Evolutionary conservation across 2,329 filamentous ascomycete species (phyloP), one percentile per base, ranked within the genome.

Genomic region (Pyrenophora teres): DNA sequence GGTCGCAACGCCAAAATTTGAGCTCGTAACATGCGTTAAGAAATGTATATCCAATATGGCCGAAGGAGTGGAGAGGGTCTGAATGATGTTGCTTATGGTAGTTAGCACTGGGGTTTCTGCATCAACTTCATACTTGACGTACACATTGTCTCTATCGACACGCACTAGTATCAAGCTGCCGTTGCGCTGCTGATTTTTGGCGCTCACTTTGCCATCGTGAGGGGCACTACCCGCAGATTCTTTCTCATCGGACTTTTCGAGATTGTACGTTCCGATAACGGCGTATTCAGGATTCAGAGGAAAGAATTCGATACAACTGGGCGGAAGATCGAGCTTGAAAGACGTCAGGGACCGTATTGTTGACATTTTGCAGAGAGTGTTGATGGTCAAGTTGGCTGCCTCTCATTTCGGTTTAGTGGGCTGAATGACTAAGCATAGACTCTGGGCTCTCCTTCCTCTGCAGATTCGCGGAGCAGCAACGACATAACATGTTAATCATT

Each of bases 11-110:
- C 86, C 91, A 46, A 96, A 80, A 3, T 88, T 75, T 25, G 79
- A 42, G 73, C 44, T 67, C 1, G 83, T 84, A 3, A 64, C 57
- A 13, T 59, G 54, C 12, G 51, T 51, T 54, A 87, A 84, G 71
- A 97, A 97, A 62, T 92, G 90, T 25, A 97, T 78, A 69, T 97
- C 92, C 46, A 97, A 81, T 23, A 97, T 82, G 5, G 90, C 92
- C 45, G 86, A 90, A 3, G 85, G 82, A 18, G 89, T 85, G 4
- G 77, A 65, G 4, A 87, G 57, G 1, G 81, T 87, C 66, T 90
- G 83, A 4, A 87, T 65, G 49, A 81, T 62, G 16, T 65, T 47
- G 50, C 64, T 67, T 51, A 10, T 37, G 3, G 6, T 7, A 7
- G 46, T 50, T n/a, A 53, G 50, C 38, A 40, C 30, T n/a, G 31